Evolutionary conservation across 768 basidiomycete genomes (phyloP), one percentile per base, ranked within the genome.

Genomic region (Pleurotus sapidus): DNA sequence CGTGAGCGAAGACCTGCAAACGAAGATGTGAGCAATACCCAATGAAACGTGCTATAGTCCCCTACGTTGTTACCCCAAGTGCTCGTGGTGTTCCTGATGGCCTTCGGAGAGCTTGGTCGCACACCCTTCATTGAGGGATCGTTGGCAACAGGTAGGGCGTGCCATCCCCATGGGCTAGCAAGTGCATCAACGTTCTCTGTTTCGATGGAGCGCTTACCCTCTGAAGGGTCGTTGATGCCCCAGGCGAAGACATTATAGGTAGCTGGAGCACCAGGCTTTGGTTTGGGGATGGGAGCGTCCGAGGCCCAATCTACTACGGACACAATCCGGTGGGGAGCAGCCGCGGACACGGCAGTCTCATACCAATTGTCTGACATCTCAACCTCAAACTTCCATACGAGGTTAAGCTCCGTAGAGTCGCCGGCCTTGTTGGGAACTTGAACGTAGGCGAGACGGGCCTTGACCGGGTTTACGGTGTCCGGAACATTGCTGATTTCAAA

Each of bases 341-440:
- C 68, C 1, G 84, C 86, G 9, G 90, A 87, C 42, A 99, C 87
- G 18, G 91, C 81, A 3, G 93, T 84, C 70, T 98, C 94, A 64
- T 98, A 98, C 93, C 93, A 96, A 72, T 95, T 98, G 73, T 97
- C 87, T 66, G 87, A 67, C 89, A 96, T 93, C 79, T 94, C 90
- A 46, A 96, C 89, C 67, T 95, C 93, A 65, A 95, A 89, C 86
- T 86, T 89, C 91, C 91, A 98, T 3, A 93, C 93, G 60, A 93
- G 83, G 65, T 82, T 78, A 39, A 96, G 79, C 25, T 81, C 77
- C 8, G 82, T 79, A 30, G 72, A 72, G 18, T 80, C 83, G n/a
- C 78, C 80, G 23, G 81, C 71, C 39, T 83, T 78, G 46, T 77
- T 78, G 12, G 93, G 91, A 8, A 94, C 85, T 67, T 95, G 92